These are phyloP conservation scores for Alnus glutinosa DNA, from an alignment of 306 rosid genomes.

Conservation along the genomic window DNA sequence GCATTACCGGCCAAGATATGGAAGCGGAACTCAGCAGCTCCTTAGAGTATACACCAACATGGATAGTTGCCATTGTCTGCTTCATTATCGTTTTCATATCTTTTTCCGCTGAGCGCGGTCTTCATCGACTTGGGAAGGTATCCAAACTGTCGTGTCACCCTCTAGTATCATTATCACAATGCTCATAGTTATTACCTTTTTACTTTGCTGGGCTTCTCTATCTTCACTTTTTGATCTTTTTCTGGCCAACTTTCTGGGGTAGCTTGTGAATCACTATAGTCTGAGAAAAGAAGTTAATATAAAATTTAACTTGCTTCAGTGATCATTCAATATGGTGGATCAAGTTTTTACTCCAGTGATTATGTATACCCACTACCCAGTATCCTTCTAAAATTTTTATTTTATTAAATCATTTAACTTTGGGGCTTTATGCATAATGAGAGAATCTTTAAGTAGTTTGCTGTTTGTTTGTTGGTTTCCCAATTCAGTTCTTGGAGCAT, in stretches of 20 bases:
- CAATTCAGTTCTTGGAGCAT: conserved; percentile 44
- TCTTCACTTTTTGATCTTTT: conserved; percentile 5
- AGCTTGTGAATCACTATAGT: background rate
- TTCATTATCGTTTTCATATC: conserved; percentile 76
- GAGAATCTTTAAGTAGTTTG: conserved; percentile 17
- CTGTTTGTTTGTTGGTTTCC: conserved; percentile 29
- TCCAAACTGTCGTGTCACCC: background rate
- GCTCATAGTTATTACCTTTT: background rate
- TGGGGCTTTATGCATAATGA: background rate
- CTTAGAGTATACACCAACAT: conserved; percentile 82
- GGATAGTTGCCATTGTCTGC: conserved; percentile 86
- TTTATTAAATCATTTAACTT: no score
- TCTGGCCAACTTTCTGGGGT: background rate
- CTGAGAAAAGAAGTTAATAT: no score
- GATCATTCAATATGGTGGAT: background rate
- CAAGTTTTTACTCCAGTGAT: background rate
- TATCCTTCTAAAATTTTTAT: no score
- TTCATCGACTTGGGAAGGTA: conserved; percentile 85
- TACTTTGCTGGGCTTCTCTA: background rate
- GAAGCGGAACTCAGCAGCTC: conserved; percentile 53
- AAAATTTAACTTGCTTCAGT: no score
- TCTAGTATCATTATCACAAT: background rate
- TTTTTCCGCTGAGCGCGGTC: conserved; percentile 63
- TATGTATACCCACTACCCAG: no score
- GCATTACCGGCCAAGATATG: conserved; percentile 30